Base-by-base conservation (phyloP, 2,329 filamentous ascomycete species). In the Ophiostoma australiae region DNA sequence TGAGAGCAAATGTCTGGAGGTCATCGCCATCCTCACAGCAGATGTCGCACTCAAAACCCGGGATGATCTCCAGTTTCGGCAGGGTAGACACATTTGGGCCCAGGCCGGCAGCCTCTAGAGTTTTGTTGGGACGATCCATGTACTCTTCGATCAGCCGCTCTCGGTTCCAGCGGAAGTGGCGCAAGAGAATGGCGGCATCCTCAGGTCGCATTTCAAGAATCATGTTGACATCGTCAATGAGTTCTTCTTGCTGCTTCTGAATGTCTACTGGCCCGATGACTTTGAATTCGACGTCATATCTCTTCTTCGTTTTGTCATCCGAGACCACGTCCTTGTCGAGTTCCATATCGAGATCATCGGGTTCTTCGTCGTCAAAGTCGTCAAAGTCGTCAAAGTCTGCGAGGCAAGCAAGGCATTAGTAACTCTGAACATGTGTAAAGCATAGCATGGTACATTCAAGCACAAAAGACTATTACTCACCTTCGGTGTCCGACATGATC, bases 121-220 rank as follows among this genome's bases (percentile, higher is more conserved):
- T 88, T 77, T 90, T 87, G 72, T 91, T 88, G 3, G 91, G 89
- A 69, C 87, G 87, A 74, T 99, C 94, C 94, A 99, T 97, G 80
- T 98, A 98, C 74, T 93, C 90, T 77, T 99, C 95, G 71, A 98
- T 94, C 75, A 99, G 80, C 55, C 92, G 89, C 79, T 99, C 95
- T 79, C 97, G 95, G 80, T 98, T 98, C 95, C 95, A 99, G 77
- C 93, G 87, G 76, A 92, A 92, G 80, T 95, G 88, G 67, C 95
- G 90, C 72, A 99, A 84, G 58, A 99, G 84, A 70, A 99, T 97
- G 33, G 94, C 94, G 0, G 92, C 90, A 74, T 95, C 92, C 80
- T 98, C 95, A 76, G 92, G 91, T 20, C 91, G 89, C 78, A 97
- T 89, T 72, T 94, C 92, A 48, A 99, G 85, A 74, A 99, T 94